These are phyloP conservation scores for Ascochyta clinopodiicola DNA, from an alignment of 2,329 filamentous ascomycete species.

Conservation along the genomic window DNA sequence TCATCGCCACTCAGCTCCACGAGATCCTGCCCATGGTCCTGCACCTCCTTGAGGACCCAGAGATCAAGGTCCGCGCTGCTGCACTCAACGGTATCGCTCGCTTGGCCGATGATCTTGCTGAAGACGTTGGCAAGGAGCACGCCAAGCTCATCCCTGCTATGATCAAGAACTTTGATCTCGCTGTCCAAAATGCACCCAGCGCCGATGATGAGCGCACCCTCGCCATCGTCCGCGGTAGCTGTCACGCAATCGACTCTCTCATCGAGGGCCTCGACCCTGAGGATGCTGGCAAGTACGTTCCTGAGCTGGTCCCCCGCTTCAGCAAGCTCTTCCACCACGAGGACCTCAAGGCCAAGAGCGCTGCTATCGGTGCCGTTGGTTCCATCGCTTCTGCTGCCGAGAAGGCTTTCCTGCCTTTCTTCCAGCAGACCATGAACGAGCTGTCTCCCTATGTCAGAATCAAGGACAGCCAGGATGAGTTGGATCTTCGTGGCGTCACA, in stretches of 20 bases:
- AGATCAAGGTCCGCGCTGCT: constrained; percentile 83
- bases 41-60: constrained; percentile 81
- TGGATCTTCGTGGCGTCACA: constrained; percentile 86
- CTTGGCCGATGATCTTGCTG: constrained; percentile 89
- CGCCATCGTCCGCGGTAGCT: constrained; percentile 86
- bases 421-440: constrained; percentile 87
- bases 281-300: constrained; percentile 81
- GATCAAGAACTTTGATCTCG: constrained; percentile 86
- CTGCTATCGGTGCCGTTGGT: constrained; percentile 86
- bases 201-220: constrained; percentile 75
- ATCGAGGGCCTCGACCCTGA: constrained; percentile 83
- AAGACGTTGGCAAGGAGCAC: constrained; percentile 87
- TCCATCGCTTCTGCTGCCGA: constrained; percentile 88
- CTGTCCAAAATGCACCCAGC: constrained; percentile 69
- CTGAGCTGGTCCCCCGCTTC: constrained; percentile 82
- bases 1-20: constrained; percentile 90
- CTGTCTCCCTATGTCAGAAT: constrained; percentile 82
- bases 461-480: constrained; percentile 88
- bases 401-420: constrained; percentile 86
- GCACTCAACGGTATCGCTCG: constrained; percentile 87
- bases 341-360: constrained; percentile 87
- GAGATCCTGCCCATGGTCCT: constrained; percentile 86
- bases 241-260: constrained; percentile 88
- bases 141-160: constrained; percentile 82
- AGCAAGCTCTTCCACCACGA: constrained; percentile 82